Evolutionary conservation across 83 land plant species (phyloP), one percentile per base, ranked within the genome.

Genomic region (Isoetes engelmannii): DNA sequence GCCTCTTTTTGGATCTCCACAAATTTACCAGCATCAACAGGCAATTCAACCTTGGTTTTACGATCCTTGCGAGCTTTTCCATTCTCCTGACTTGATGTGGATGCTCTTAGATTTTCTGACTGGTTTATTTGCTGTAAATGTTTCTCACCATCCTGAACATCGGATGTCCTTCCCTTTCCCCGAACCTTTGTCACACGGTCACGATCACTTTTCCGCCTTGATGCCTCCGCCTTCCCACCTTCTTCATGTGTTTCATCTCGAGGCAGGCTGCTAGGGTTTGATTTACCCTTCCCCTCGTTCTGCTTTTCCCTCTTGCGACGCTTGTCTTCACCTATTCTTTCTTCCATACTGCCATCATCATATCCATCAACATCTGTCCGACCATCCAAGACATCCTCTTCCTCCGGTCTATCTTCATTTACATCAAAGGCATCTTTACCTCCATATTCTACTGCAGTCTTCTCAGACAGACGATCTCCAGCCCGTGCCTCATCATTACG

Each of bases 191-290:
- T 51, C 64, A 69, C 57, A 46, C 88, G 72, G 48, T 79, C 79
- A 10, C 79, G 79, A 58, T 72, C 83, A 55, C 51, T 54, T 74
- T 76, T 82, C 0, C 96, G 82, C 66, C 76, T 90, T 58, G 90
- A 75, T 28, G 81, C 75, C 57, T 88, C 97, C 42, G 81, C 93
- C 79, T 84, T 77, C 0, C 19, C 65, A 74, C 66, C 75, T 56
- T 90, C 97, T 73, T 85, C 97, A 72, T 8, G n/a, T 63, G 79
- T 85, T 50, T 84, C 87, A 44, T 81, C 92, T 65, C 70, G 57
- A 45, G 49, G 20, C 42, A 68, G 56, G 63, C 69, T 68, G 69
- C 63, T 67, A 43, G 41, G 44, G 47, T 59, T 59, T 59, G 8
- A 17, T 71, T 79, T 93, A 46, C 62, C 65, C 60, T 84, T 93